Conservation (phyloP, 371 early-diverging fungal species). For the Fennellomyces sp. region DNA sequence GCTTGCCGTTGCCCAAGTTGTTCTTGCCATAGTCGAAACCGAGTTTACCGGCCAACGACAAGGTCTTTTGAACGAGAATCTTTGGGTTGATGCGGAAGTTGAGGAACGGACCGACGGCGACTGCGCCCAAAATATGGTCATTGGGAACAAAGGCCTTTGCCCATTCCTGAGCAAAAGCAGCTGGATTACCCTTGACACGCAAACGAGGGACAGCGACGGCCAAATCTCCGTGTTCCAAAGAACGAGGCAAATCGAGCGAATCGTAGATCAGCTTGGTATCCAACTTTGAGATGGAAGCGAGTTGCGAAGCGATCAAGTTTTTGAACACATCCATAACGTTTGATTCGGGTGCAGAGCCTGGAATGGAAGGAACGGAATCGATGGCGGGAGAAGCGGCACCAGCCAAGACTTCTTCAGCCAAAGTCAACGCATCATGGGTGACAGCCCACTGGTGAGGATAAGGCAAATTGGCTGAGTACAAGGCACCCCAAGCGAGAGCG, state of each 20-base stretch:
- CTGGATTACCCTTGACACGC: slow-evolving; percentile 86
- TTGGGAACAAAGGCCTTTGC: slow-evolving; percentile 70
- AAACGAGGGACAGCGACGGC: slow-evolving; percentile 87
- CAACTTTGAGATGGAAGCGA: slow-evolving; percentile 48
- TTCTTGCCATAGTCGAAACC: slow-evolving; percentile 71
- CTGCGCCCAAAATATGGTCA: slow-evolving; percentile 59
- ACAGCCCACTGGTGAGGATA: neutral
- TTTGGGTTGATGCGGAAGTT: slow-evolving; percentile 80
- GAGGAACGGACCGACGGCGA: slow-evolving; percentile 80
- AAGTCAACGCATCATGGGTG: slow-evolving; percentile 34
- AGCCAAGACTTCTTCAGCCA: slow-evolving; percentile 26
- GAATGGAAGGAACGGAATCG: slow-evolving; percentile 40
- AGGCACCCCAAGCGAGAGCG: slow-evolving; percentile 51
- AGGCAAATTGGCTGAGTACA: slow-evolving; percentile 20
- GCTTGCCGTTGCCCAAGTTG: slow-evolving; percentile 67
- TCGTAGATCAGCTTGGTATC: slow-evolving; percentile 50
- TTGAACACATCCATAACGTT: slow-evolving; percentile 64
- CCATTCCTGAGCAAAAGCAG: slow-evolving; percentile 74
- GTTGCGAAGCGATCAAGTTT: slow-evolving; percentile 53
- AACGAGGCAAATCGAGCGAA: slow-evolving; percentile 64
- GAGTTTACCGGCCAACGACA: slow-evolving; percentile 50
- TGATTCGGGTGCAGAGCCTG: slow-evolving; percentile 51
- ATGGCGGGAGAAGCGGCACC: slow-evolving; percentile 25
- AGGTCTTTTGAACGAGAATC: slow-evolving; percentile 53
- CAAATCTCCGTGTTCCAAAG: slow-evolving; percentile 74